These are phyloP conservation scores for Scedosporium minutisporum DNA, from an alignment of 2,329 filamentous ascomycete species.

Conservation along the genomic window DNA sequence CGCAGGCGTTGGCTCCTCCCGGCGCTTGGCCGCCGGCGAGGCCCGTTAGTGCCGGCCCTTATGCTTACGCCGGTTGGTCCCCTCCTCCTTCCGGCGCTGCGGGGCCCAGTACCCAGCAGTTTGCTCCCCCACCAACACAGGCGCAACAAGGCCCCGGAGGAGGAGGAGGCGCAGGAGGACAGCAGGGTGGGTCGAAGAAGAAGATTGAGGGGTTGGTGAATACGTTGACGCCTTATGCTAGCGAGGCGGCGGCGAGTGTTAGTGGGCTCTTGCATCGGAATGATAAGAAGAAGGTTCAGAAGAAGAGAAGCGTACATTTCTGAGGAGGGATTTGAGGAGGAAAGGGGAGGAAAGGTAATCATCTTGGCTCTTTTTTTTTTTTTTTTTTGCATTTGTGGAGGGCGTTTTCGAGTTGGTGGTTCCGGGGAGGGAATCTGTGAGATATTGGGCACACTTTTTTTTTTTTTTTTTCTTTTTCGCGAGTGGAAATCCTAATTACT, in stretches of 20 bases:
- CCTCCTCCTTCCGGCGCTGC: conserved; percentile 3
- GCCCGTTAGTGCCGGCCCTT: conserved; percentile 39
- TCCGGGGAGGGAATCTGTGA: background rate
- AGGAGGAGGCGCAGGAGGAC: conserved; percentile 11
- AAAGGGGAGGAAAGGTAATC: too few species aligned
- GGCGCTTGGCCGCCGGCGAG: conserved; percentile 24
- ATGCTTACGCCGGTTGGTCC: background rate
- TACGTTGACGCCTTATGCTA: conserved; percentile 6
- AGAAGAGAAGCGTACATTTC: conserved; percentile 40
- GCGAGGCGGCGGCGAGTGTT: conserved; percentile 31
- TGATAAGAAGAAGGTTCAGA: conserved; percentile 31
- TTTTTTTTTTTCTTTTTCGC: too few species aligned
- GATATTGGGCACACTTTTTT: too few species aligned
- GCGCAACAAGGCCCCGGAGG: conserved; percentile 11
- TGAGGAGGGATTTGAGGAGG: conserved; percentile 12
- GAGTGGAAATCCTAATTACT: too few species aligned
- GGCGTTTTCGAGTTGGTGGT: background rate
- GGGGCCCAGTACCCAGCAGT: conserved; percentile 20
- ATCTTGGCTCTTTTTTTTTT: background rate
- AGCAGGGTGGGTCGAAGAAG: conserved; percentile 12
- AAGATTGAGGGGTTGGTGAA: conserved; percentile 14
- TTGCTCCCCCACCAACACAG: conserved; percentile 14
- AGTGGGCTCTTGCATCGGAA: conserved; percentile 33
- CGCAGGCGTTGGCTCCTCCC: background rate
- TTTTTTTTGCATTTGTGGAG: background rate